Conservation (phyloP, 2,329 filamentous ascomycete species). For the Tolypocladium nubicola region DNA sequence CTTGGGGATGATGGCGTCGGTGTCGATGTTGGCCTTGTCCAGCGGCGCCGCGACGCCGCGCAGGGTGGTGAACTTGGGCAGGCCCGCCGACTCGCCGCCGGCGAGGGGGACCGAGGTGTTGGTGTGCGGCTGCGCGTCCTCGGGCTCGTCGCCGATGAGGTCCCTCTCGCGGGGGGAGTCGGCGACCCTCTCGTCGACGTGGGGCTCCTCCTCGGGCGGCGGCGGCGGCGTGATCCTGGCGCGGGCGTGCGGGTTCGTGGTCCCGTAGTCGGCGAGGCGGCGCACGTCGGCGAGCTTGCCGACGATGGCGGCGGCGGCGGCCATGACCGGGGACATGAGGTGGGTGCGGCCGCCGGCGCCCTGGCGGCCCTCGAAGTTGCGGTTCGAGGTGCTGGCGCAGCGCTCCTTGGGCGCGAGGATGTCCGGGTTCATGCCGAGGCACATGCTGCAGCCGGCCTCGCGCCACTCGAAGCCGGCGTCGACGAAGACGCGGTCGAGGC, state of each 20-base stretch:
- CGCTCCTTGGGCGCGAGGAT: slow-evolving; percentile 87
- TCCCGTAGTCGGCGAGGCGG: slow-evolving; percentile 55
- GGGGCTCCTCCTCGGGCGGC: slow-evolving; percentile 28
- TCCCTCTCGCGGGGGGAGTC: slow-evolving; percentile 43
- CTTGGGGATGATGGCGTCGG: slow-evolving; percentile 98
- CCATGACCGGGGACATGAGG: slow-evolving; percentile 95
- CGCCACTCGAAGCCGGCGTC: slow-evolving; percentile 97
- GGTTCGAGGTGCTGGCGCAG: slow-evolving; percentile 91
- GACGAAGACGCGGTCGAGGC: slow-evolving; percentile 82
- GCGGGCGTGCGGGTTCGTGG: slow-evolving; percentile 49
- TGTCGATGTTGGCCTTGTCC: slow-evolving; percentile 86
- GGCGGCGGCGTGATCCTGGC: slow-evolving; percentile 31
- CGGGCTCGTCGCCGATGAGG: slow-evolving; percentile 43
- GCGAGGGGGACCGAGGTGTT: slow-evolving; percentile 41
- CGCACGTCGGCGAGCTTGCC: slow-evolving; percentile 90
- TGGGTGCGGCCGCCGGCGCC: slow-evolving; percentile 87
- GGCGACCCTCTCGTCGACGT: slow-evolving; percentile 41
- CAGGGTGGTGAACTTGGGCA: slow-evolving; percentile 74
- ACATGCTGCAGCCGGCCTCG: slow-evolving; percentile 98
- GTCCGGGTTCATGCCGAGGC: slow-evolving; percentile 97
- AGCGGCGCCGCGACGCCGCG: slow-evolving; percentile 83
- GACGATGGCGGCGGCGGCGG: slow-evolving; percentile 77
- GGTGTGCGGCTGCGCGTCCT: slow-evolving; percentile 54
- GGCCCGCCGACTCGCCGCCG: slow-evolving; percentile 41
- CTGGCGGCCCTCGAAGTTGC: slow-evolving; percentile 95